Conservation (phyloP, 2,329 filamentous ascomycete genomes). For the Aspergillus phoenicis region DNA sequence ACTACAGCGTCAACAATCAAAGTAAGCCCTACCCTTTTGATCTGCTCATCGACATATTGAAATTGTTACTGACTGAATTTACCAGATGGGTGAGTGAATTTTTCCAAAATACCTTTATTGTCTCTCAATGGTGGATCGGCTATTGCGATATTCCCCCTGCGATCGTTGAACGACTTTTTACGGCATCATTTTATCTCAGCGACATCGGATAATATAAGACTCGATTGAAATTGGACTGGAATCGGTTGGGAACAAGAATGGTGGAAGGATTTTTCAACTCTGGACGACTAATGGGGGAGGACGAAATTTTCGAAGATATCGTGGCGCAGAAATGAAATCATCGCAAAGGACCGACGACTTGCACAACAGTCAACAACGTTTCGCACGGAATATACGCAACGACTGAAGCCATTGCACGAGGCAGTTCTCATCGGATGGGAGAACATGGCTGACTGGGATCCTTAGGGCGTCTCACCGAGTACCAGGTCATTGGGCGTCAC, state of each 20-base stretch:
- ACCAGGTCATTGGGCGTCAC: conserved; percentile 99
- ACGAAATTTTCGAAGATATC: conserved; percentile 1
- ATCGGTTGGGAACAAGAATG: neutral
- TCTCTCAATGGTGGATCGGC: conserved; percentile 31
- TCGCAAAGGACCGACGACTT: conserved; percentile 15
- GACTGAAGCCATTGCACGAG: conserved; percentile 11
- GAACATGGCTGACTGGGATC: conserved; percentile 36
- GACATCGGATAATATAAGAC: conserved; percentile 1
- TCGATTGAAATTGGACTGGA: neutral
- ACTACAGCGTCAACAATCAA: conserved; percentile 55
- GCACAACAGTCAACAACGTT: conserved; percentile 14
- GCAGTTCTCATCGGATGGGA: conserved; percentile 1
- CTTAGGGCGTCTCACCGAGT: conserved; percentile 98
- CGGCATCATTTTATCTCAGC: conserved; percentile 6
- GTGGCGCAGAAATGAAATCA: conserved; percentile 15
- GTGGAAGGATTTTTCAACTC: conserved; percentile 3
- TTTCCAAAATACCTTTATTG: conserved; percentile 25
- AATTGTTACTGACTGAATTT: conserved; percentile 32
- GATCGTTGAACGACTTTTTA: conserved; percentile 29
- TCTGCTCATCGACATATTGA: conserved; percentile 18
- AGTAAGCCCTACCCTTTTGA: conserved; percentile 43
- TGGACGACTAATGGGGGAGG: neutral
- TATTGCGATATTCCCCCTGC: conserved; percentile 30
- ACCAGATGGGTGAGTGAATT: conserved; percentile 64
- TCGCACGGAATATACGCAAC: conserved; percentile 22